Evolutionary conservation across 441 rosid genomes (phyloP).

Genomic region (Manihot esculenta): DNA sequence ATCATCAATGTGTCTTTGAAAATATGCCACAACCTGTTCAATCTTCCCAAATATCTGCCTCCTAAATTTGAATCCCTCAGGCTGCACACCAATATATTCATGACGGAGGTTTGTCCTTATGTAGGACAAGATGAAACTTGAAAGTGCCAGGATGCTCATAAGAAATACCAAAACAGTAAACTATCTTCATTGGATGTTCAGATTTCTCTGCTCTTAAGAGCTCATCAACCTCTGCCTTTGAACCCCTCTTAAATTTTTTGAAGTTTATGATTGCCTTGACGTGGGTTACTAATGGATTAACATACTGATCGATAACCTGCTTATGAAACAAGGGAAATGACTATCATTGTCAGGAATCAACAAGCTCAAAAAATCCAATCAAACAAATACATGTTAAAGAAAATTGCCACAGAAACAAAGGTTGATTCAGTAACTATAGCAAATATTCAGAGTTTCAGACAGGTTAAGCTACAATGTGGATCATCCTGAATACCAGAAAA

Average conservation of each 20-base stretch:
- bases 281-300: constrained; percentile 70
- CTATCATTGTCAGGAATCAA: background rate
- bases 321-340: constrained; percentile 9
- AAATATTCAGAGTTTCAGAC: background rate
- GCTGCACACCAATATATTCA: constrained; percentile 75
- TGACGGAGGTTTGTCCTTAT: constrained; percentile 79
- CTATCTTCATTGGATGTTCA: constrained; percentile 68
- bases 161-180: constrained; percentile 72
- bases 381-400: background rate
- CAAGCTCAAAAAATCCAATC: background rate
- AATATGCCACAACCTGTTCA: constrained; percentile 77
- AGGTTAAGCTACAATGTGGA: background rate
- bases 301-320: constrained; percentile 80
- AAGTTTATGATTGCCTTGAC: constrained; percentile 75
- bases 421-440: background rate
- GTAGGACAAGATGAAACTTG: constrained; percentile 68
- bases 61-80: constrained; percentile 85
- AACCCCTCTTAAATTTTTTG: constrained; percentile 64
- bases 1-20: constrained; percentile 82
- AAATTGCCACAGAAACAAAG: background rate
- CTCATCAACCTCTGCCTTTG: constrained; percentile 72
- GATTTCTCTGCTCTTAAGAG: constrained; percentile 64
- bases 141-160: constrained; percentile 91
- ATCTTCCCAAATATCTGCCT: constrained; percentile 76
- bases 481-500: background rate